Percentiles rank a stretch among this genome's conserved stretches.
Evolutionary conservation across 108 stramenopile genomes (phyloP).

Genomic region (Nannochloropsis salina): DNA sequence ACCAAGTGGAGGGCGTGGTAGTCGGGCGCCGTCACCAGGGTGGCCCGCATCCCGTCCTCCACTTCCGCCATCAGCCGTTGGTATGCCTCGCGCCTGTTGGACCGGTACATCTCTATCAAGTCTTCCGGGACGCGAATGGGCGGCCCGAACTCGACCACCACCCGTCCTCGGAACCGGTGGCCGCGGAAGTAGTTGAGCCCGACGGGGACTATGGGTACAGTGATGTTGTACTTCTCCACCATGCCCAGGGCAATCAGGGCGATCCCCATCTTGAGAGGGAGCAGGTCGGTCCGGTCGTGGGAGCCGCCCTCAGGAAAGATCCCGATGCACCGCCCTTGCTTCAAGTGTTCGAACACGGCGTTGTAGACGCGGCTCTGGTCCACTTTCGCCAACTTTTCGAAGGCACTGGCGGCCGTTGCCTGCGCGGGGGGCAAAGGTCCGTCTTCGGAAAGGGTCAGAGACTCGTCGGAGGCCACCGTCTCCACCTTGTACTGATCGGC

Average conservation of each 20-base stretch:
- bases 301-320: slow-evolving; percentile 98
- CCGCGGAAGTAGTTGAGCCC: slow-evolving; percentile 93
- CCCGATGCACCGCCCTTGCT: slow-evolving; percentile 55
- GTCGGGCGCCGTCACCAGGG: slow-evolving; percentile 87
- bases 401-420: slow-evolving; percentile 34
- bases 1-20: slow-evolving; percentile 83
- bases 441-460: slow-evolving; percentile 39
- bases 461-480: slow-evolving; percentile 42
- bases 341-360: slow-evolving; percentile 45
- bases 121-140: slow-evolving; percentile 50
- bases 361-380: slow-evolving; percentile 73
- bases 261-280: slow-evolving; percentile 95
- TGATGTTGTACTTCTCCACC: slow-evolving; percentile 76
- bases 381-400: slow-evolving; percentile 73
- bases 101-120: slow-evolving; percentile 45
- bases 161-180: slow-evolving; percentile 69
- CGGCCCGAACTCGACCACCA: slow-evolving; percentile 55
- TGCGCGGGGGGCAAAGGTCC: neutral
- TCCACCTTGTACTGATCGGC: slow-evolving; percentile 38
- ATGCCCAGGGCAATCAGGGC: slow-evolving; percentile 89
- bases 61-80: slow-evolving; percentile 70
- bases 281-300: slow-evolving; percentile 91
- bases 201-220: slow-evolving; percentile 90
- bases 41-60: slow-evolving; percentile 80
- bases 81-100: slow-evolving; percentile 65